These are phyloP conservation scores for Trichoderma brevicompactum DNA, from an alignment of 2,329 filamentous ascomycete genomes.

Conservation along the genomic window DNA sequence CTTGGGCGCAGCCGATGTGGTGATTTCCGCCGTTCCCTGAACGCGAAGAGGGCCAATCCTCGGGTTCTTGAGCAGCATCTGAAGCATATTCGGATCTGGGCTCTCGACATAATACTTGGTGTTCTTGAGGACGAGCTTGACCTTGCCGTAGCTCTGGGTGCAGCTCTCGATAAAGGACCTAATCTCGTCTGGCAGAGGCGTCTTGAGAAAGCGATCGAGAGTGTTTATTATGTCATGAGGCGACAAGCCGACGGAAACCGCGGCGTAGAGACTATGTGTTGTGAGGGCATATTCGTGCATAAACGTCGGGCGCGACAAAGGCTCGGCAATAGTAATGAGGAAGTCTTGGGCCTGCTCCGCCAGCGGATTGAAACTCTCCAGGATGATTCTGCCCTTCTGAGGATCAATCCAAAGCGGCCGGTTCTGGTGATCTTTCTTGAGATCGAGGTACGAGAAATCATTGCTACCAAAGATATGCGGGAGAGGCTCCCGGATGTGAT, in stretches of 20 bases:
- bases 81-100: conserved; percentile 82
- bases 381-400: conserved; percentile 80
- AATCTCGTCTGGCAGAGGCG: conserved; percentile 79
- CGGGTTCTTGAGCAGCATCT: conserved; percentile 82
- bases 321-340: conserved; percentile 93
- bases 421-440: conserved; percentile 88
- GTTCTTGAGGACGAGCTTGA: conserved; percentile 91
- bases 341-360: conserved; percentile 91
- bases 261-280: conserved; percentile 90
- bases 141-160: conserved; percentile 91
- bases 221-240: conserved; percentile 89
- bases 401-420: conserved; percentile 95
- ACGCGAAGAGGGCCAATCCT: conserved; percentile 80
- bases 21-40: conserved; percentile 72
- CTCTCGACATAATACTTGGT: conserved; percentile 95
- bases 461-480: conserved; percentile 53
- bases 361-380: conserved; percentile 91
- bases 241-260: conserved; percentile 90
- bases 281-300: conserved; percentile 94
- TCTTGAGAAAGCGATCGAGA: conserved; percentile 87
- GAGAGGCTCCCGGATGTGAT: conserved; percentile 50
- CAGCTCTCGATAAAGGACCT: conserved; percentile 77
- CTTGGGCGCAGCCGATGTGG: conserved; percentile 80
- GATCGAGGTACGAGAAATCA: conserved; percentile 80
- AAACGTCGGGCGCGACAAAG: conserved; percentile 83